Evolutionary conservation across 164 flowering plant species (phyloP), one percentile per base, ranked within the genome.

Genomic region (Macadamia tetraphylla): DNA sequence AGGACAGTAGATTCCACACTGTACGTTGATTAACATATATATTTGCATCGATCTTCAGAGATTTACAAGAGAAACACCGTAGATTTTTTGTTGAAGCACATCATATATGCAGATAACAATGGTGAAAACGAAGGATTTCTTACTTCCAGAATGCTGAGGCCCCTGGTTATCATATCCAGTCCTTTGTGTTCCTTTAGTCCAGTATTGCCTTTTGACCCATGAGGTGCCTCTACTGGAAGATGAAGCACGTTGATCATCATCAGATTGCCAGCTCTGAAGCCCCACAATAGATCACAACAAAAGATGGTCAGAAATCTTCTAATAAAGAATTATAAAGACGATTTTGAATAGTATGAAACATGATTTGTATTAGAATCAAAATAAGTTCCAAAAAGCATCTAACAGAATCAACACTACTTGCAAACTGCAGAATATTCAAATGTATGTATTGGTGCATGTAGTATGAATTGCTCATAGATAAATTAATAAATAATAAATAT

Each of bases 151-250:
- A 56, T 44, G 48, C 29, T 67, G 76, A 48, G 82, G 70, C 66
- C 81, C 82, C 56, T 76, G 77, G 63, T 76, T 67, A 66, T 71
- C 66, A 57, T 67, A 62, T 57, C 72, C 35, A 32, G 69, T 71
- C 63, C 58, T 70, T 62, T 71, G 80, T 29, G 73, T 67, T 65
- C 81, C 84, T 56, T 69, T 76, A 43, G 58, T 49, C 67, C 79
- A 71, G 62, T 76, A 69, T 46, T 79, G 80, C 61, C 74, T 72
- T 76, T 62, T 85, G 77, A 79, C 86, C 98, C 92, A 84, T 12
- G 93, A 83, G 67, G 75, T 31, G 55, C 77, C 80, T 73, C 63
- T 77, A 71, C 77, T 75, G 58, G 87, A 78, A 69, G 80, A 79
- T 48, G 82, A 74, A 55, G 82, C 84, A 65, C 71, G 65, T 51